phyloP scores from a whole-genome alignment of 2,329 filamentous ascomycete genomes.

The Aspergillus clavatus region DNA sequence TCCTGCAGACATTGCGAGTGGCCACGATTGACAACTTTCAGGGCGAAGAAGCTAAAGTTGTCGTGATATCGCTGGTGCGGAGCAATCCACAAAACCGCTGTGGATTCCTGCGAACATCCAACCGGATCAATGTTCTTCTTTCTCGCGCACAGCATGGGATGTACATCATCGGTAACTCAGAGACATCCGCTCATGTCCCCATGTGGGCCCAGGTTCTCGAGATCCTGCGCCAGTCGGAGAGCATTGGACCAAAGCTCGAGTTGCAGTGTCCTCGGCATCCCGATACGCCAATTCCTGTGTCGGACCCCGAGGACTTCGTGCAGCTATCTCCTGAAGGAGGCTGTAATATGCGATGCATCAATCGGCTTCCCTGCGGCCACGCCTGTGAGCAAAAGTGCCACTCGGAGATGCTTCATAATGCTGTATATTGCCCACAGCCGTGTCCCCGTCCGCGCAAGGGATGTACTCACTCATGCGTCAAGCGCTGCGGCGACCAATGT shows the following conservation, averaged over 20 bases:
- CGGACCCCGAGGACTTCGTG: conserved; percentile 54
- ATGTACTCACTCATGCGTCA: conserved; percentile 42
- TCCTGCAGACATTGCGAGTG: conserved; percentile 49
- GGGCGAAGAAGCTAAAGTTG: conserved; percentile 67
- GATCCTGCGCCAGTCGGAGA: conserved; percentile 45
- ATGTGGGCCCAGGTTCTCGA: conserved; percentile 62
- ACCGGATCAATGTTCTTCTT: conserved; percentile 66
- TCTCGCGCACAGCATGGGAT: conserved; percentile 65
- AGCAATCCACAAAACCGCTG: conserved; percentile 57
- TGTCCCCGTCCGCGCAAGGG: conserved; percentile 33
- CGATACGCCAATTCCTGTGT: conserved; percentile 47
- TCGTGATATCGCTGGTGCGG: conserved; percentile 66
- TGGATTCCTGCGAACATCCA: conserved; percentile 63
- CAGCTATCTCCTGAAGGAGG: conserved; percentile 58
- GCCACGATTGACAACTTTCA: conserved; percentile 74
- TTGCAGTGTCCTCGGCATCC: conserved; percentile 60
- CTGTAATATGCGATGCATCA: conserved; percentile 49
- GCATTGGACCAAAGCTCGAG: conserved; percentile 49
- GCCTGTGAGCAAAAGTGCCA: conserved; percentile 44
- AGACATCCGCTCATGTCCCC: conserved; percentile 51
- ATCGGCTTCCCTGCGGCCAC: conserved; percentile 44
- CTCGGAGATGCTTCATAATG: conserved; percentile 39
- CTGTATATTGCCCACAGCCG: conserved; percentile 38
- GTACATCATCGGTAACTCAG: conserved; percentile 64
- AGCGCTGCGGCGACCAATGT: conserved; percentile 40